Base-by-base conservation (phyloP, 176 grass and related monocot genomes). In the Aegilops longissima region DNA sequence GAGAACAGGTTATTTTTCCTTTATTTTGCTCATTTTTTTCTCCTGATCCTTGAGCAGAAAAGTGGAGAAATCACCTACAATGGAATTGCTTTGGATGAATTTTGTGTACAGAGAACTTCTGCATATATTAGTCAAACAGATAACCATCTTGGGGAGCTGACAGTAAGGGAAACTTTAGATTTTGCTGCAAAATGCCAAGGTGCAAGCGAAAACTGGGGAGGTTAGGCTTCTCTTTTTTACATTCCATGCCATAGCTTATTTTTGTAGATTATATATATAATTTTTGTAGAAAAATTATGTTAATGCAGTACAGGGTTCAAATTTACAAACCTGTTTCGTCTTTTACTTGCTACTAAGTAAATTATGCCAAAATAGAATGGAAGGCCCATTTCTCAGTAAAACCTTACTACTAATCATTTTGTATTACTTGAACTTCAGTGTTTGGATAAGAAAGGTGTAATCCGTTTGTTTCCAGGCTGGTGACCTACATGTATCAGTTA, bases 121-220 rank as follows among this genome's bases (percentile, higher is more conserved):
- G 94, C 91, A 51, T 96, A 96, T 83, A 92, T 96, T 33, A 96
- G 94, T 72, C 94, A 96, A 85, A 91, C 76, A 61, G 94, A 96
- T 76, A 88, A 93, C 51, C 91, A 96, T 84, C 72, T 93, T 24
- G 94, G 86, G 21, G 94, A 96, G 52, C 52, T 96, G 87, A 93
- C 94, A 34, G 91, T 96, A 27, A 78, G 91, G 64, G 94, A 96
- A 85, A 93, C 87, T 67, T 82, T 96, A 42, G 82, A 96, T 90
- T 96, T 96, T 88, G 81, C 89, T 58, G 87, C 89, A 76, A 84
- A 84, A 90, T 96, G 94, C 58, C 91, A 93, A 63, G 94, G 94
- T 51, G 87, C 87, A 73, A 91, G 87, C 58, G 76, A 96, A 83
- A 91, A 61, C 9, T 93, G 89, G 85, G 80, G 79, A 96, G 89